Evolutionary conservation across 345 rosid species (phyloP).

Genomic region (Eutrema heterophyllum): DNA sequence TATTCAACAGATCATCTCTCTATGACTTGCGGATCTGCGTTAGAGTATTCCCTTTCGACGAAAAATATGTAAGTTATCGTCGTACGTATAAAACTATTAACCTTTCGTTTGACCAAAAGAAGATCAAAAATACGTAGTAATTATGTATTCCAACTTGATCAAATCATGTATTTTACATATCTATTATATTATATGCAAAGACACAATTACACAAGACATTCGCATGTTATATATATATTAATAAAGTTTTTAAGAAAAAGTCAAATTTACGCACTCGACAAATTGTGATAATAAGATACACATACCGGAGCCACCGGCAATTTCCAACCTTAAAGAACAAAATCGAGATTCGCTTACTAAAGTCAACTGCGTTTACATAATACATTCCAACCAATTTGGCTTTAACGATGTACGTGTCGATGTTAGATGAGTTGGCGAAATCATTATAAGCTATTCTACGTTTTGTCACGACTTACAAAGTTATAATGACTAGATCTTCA

Average conservation of each 20-base stretch:
- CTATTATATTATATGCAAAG: not conserved
- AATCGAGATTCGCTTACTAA: constrained; percentile 15
- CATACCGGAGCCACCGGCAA: not conserved
- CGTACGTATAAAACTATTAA: not conserved
- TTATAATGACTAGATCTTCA: not conserved
- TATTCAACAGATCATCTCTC: not conserved
- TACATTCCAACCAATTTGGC: constrained; percentile 8
- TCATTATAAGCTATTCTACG: constrained; percentile 8
- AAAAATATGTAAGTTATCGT: not conserved
- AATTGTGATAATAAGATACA: not conserved
- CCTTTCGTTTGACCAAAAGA: constrained; percentile 15
- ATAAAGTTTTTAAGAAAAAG: constrained; percentile 8
- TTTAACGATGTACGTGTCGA: not conserved
- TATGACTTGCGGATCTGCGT: not conserved
- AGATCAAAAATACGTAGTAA: constrained; percentile 4
- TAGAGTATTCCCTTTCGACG: not conserved
- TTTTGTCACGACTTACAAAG: constrained; percentile 9
- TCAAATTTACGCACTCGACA: constrained; percentile 18
- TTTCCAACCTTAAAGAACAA: constrained; percentile 2
- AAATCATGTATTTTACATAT: not conserved
- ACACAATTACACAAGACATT: not conserved
- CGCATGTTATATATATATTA: constrained; percentile 5
- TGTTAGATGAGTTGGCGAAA: constrained; percentile 1
- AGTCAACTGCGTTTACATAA: constrained; percentile 16
- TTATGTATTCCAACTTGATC: constrained; percentile 11